A percentile compares a stretch with the other conserved stretches of the same genome.
These are phyloP conservation scores for Beauveria brongniartii DNA, from an alignment of 2,329 filamentous ascomycete genomes.

Conservation along the genomic window DNA sequence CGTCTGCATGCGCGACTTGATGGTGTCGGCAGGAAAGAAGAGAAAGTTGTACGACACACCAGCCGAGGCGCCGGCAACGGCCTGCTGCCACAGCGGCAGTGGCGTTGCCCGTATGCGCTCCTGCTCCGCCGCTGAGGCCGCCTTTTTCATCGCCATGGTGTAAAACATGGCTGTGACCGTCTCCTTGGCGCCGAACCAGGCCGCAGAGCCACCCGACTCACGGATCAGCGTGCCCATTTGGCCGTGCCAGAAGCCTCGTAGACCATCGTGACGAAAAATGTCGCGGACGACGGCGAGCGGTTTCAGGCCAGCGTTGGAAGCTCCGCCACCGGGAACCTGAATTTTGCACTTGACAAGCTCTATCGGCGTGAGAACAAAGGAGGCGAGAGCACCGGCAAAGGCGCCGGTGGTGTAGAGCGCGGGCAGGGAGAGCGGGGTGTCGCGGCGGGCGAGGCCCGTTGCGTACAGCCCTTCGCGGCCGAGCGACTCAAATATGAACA, in stretches of 20 bases:
- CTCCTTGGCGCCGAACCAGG: slow-evolving; percentile 93
- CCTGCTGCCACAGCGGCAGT: slow-evolving; percentile 78
- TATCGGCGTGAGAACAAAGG: slow-evolving; percentile 84
- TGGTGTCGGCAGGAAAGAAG: slow-evolving; percentile 94
- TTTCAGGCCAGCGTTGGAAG: slow-evolving; percentile 41
- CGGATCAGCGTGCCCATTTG: slow-evolving; percentile 89
- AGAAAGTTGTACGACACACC: slow-evolving; percentile 95
- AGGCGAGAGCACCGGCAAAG: slow-evolving; percentile 81
- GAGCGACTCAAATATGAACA: slow-evolving; percentile 85
- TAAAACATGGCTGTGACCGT: slow-evolving; percentile 66
- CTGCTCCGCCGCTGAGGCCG: slow-evolving; percentile 30
- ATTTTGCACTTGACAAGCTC: slow-evolving; percentile 98
- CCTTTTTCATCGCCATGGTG: slow-evolving; percentile 39
- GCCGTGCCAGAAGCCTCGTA: slow-evolving; percentile 88
- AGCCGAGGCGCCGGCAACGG: slow-evolving; percentile 76
- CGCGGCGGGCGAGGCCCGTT: slow-evolving; percentile 38
- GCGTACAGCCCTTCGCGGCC: slow-evolving; percentile 58
- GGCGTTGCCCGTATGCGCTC: slow-evolving; percentile 38
- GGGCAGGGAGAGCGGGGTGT: slow-evolving; percentile 60
- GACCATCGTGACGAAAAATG: slow-evolving; percentile 73
- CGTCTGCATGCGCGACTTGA: slow-evolving; percentile 97
- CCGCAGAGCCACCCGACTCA: slow-evolving; percentile 85
- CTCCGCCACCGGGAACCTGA: slow-evolving; percentile 59
- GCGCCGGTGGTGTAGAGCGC: slow-evolving; percentile 75
- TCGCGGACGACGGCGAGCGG: slow-evolving; percentile 66